These are phyloP conservation scores for Tetrapisispora namnaoensis DNA, from an alignment of 805 yeast genomes.

Conservation along the genomic window DNA sequence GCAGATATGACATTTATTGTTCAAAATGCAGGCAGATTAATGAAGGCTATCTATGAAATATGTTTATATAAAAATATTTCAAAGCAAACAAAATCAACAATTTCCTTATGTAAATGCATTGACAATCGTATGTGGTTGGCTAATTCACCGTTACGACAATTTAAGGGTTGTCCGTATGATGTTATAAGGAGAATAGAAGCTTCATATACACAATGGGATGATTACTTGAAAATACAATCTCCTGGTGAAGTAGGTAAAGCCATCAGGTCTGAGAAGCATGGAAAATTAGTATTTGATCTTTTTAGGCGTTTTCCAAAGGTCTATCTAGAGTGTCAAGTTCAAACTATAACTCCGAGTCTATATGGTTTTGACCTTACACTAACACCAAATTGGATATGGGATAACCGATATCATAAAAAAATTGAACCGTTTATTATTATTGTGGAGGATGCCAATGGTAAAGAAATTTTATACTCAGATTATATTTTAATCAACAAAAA, in stretches of 20 bases:
- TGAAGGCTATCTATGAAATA: slow-evolving; percentile 79
- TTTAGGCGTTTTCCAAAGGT: slow-evolving; percentile 68
- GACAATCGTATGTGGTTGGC: slow-evolving; percentile 78
- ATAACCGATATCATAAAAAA: slow-evolving; percentile 47
- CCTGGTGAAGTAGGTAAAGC: slow-evolving; percentile 79
- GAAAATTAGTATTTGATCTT: slow-evolving; percentile 47
- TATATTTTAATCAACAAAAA: slow-evolving; percentile 41
- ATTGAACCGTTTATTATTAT: slow-evolving; percentile 58
- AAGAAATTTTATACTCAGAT: slow-evolving; percentile 53
- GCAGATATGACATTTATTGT: slow-evolving; percentile 90
- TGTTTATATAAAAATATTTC: slow-evolving; percentile 67
- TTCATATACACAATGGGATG: slow-evolving; percentile 71
- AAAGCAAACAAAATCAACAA: slow-evolving; percentile 41
- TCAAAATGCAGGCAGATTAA: slow-evolving; percentile 83
- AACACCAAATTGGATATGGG: slow-evolving; percentile 74
- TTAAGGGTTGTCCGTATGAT: slow-evolving; percentile 57
- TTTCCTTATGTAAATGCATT: slow-evolving; percentile 69
- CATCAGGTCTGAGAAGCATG: slow-evolving; percentile 58
- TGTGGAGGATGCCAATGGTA: slow-evolving; percentile 82
- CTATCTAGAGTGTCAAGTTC: slow-evolving; percentile 47
- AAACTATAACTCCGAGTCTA: slow-evolving; percentile 68
- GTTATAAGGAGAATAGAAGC: slow-evolving; percentile 67
- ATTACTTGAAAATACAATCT: slow-evolving; percentile 54
- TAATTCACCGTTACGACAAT: slow-evolving; percentile 80
- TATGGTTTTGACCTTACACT: slow-evolving; percentile 58